Conservation (phyloP, 768 basidiomycete species). For the Suillus hirtellus region DNA sequence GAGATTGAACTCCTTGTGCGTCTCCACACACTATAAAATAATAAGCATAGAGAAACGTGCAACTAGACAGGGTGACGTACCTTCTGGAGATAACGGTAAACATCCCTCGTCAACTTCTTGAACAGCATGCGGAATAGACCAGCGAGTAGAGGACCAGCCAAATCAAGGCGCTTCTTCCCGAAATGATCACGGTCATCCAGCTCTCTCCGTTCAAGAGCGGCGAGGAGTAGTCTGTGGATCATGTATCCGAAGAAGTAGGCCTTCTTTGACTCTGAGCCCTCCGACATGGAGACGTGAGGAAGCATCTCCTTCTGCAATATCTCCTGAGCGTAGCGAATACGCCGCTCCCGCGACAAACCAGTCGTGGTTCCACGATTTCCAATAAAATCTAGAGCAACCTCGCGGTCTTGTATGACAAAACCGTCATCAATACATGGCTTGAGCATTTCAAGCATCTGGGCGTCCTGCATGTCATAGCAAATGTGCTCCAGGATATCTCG, state of each 20-base stretch:
- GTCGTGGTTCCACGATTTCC: conserved; percentile 97
- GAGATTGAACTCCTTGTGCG: conserved; percentile 92
- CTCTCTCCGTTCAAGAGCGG: conserved; percentile 91
- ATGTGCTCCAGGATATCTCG: conserved; percentile 98
- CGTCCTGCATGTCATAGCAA: conserved; percentile 96
- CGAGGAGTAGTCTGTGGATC: conserved; percentile 93
- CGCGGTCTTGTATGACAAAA: conserved; percentile 96
- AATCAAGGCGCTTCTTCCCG: conserved; percentile 94
- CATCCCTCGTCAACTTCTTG: conserved; percentile 94
- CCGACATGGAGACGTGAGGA: conserved; percentile 94
- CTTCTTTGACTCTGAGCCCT: conserved; percentile 96
- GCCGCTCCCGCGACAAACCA: conserved; percentile 87
- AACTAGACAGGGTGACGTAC: conserved; percentile 39
- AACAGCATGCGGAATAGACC: conserved; percentile 98
- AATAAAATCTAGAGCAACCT: conserved; percentile 96
- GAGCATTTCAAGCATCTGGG: conserved; percentile 95
- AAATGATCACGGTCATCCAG: conserved; percentile 99
- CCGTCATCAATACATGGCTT: conserved; percentile 99
- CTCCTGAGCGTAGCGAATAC: conserved; percentile 95
- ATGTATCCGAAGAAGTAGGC: conserved; percentile 99
- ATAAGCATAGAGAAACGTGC: conserved; percentile 2
- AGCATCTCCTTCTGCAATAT: conserved; percentile 99
- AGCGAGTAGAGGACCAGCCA: conserved; percentile 95
- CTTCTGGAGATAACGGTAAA: conserved; percentile 97
- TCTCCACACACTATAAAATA: conserved; percentile 82